Base-by-base conservation (phyloP, 2,329 filamentous ascomycete genomes). In the Hypomyces rosellus region DNA sequence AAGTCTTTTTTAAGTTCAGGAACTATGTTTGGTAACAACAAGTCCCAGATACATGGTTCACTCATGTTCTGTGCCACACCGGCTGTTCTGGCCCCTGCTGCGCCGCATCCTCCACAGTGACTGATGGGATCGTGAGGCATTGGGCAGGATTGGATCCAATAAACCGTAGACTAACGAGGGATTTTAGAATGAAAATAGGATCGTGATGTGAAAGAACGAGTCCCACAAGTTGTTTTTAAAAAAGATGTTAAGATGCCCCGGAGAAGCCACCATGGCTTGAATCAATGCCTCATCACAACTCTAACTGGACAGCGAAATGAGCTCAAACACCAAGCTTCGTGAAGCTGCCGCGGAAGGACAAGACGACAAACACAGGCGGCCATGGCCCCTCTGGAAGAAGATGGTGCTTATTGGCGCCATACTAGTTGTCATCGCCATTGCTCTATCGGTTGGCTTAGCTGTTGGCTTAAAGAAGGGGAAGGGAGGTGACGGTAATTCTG, bases 391-490 rank as follows among this genome's bases (percentile, higher is more conserved):
- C n/a, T 62, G 63, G 61, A 65, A 64, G 55, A 67, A 66, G 53
- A 50, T 65, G 12, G 53, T 61, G 22, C 46, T 65, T 15, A 51
- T 57, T 13, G 61, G 60, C 5, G 52, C 61, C 20, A 55, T 54
- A 11, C 44, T 63, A 30, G 50, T 59, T 18, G 30, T 62, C 14
- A 48, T 65, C 34, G 54, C 67, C 45, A 56, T 81, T 37, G 75
- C 63, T 0, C 63, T 82, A 8, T 76, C 70, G 0, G 63, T 84
- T 15, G 81, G 80, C 3, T 67, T 84, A 2, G 79, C 79, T 3
- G 64, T 84, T 5, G 80, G 81, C 9, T 66, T 83, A 16, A 70
- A 65, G 20, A 70, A 65, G 20, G 57, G 25, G 34, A 40, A 44
- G 22, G 51, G 53, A 34, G 56, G 53, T 33, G 46, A 54, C 48